A percentile compares a stretch with the other conserved stretches of the same genome.
Evolutionary conservation across 2,329 filamentous ascomycete genomes (phyloP).

Genomic region (Aureobasidium pullulans): DNA sequence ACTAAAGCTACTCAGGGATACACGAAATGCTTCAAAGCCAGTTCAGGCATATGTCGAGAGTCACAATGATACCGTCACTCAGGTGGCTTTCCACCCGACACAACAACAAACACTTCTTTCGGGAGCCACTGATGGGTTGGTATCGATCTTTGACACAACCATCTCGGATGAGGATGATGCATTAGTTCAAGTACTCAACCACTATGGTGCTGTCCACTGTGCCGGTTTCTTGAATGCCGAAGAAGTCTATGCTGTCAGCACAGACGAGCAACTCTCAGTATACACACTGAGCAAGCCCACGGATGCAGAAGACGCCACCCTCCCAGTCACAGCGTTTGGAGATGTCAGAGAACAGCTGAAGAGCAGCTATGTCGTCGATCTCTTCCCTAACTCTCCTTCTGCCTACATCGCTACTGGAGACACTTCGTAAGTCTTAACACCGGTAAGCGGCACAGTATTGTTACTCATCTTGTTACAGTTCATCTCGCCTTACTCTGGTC

Average conservation of each 20-base stretch:
- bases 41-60: conserved; percentile 37
- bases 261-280: conserved; percentile 70
- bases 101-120: conserved; percentile 59
- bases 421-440: conserved; percentile 6
- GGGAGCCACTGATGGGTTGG: conserved; percentile 70
- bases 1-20: conserved; percentile 28
- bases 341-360: conserved; percentile 59
- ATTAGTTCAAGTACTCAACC: conserved; percentile 70
- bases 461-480: background rate
- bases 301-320: conserved; percentile 44
- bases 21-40: conserved; percentile 31
- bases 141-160: conserved; percentile 68
- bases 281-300: conserved; percentile 60
- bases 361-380: conserved; percentile 67
- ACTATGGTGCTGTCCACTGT: conserved; percentile 65
- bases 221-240: conserved; percentile 61
- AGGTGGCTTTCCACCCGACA: conserved; percentile 39
- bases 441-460: background rate
- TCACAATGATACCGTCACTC: conserved; percentile 53
- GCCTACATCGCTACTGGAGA: conserved; percentile 17
- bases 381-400: conserved; percentile 47
- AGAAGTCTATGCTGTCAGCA: conserved; percentile 65
- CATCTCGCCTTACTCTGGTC: conserved; percentile 11
- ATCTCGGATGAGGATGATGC: conserved; percentile 70
- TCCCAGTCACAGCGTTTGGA: conserved; percentile 51